Evolutionary conservation across 2,329 filamentous ascomycete genomes (phyloP).

Genomic region (Hymenoscyphus repandus): DNA sequence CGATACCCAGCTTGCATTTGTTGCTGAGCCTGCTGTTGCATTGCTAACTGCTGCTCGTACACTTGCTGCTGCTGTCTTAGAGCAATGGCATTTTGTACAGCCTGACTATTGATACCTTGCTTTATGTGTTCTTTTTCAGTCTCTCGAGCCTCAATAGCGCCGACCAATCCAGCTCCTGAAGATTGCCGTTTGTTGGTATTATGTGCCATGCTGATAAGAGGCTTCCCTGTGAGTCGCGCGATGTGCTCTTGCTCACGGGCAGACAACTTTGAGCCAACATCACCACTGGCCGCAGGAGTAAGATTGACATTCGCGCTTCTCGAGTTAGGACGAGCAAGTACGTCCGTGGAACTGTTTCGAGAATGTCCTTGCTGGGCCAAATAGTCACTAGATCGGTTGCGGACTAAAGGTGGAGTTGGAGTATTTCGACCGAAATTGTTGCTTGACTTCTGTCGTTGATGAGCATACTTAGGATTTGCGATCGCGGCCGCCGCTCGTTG

Average conservation of each 20-base stretch:
- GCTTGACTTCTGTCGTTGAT: conserved; percentile 53
- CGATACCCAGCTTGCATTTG: conserved; percentile 15
- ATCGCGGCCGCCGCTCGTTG: conserved; percentile 60
- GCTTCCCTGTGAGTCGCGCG: conserved; percentile 73
- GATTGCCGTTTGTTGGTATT: conserved; percentile 31
- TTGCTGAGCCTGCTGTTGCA: conserved; percentile 3
- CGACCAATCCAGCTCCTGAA: conserved; percentile 63
- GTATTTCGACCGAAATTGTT: conserved; percentile 40
- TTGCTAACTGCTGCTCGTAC: conserved; percentile 23
- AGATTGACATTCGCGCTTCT: conserved; percentile 45
- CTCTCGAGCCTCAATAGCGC: conserved; percentile 74
- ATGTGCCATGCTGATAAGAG: conserved; percentile 58
- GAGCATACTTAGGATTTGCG: conserved; percentile 50
- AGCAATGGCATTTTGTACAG: conserved; percentile 67
- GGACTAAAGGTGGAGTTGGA: conserved; percentile 36
- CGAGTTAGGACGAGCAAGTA: conserved; percentile 50
- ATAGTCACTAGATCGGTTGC: conserved; percentile 35
- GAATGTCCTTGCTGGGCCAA: conserved; percentile 32
- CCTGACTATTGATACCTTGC: conserved; percentile 62
- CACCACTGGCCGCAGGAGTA: conserved; percentile 32
- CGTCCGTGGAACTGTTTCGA: conserved; percentile 42
- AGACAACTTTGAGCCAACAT: conserved; percentile 60
- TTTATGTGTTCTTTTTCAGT: conserved; percentile 69
- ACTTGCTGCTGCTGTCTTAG: conserved; percentile 54
- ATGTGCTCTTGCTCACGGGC: conserved; percentile 85